Conservation (phyloP, 768 basidiomycete genomes). For the Suillus placidus region DNA sequence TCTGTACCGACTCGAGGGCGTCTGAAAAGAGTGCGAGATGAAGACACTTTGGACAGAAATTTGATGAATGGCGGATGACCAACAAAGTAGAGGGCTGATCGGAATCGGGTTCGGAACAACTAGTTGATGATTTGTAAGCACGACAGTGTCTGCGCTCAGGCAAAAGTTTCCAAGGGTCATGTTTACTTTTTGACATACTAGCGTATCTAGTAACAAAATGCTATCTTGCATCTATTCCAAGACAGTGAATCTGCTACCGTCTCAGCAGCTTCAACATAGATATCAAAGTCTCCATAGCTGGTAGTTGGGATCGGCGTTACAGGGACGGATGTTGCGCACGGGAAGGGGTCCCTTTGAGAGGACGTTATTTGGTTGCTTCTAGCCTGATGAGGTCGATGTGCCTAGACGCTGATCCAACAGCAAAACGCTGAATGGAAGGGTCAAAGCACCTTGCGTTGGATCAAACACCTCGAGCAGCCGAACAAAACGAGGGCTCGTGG, state of each 20-base stretch:
- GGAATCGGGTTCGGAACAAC: neutral
- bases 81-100: neutral
- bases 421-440: neutral
- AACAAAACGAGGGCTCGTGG: neutral
- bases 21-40: conserved; percentile 17
- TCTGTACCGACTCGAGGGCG: conserved; percentile 21
- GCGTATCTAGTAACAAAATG: neutral
- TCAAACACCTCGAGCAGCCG: neutral
- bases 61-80: neutral
- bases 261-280: neutral
- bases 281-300: no score
- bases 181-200: neutral
- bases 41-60: conserved; percentile 19
- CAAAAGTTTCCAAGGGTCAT: neutral
- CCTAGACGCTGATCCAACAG: neutral
- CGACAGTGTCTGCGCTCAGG: no score
- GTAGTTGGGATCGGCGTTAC: neutral
- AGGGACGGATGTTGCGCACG: neutral
- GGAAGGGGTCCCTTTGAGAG: neutral
- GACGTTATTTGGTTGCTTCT: neutral
- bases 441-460: neutral
- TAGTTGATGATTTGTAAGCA: conserved; percentile 2
- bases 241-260: neutral
- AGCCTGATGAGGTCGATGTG: neutral
- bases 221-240: neutral